phyloP scores from a whole-genome alignment of 1,139 yeast genomes.

The Taphrina betulina region DNA sequence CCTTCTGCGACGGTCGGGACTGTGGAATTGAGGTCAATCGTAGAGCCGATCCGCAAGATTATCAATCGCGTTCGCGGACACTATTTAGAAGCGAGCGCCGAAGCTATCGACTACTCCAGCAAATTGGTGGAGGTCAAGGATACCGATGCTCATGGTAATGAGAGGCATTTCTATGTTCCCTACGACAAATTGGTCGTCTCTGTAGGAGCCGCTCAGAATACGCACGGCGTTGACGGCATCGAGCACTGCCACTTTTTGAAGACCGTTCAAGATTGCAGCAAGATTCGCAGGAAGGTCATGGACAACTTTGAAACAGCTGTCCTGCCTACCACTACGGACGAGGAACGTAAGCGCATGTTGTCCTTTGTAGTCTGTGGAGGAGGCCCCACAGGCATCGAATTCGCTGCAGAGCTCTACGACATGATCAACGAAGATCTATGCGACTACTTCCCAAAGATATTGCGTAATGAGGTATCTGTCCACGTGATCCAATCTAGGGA shows the following conservation, averaged over 20 bases:
- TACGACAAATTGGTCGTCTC: conserved; percentile 64
- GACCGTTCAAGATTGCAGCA: conserved; percentile 62
- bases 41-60: conserved; percentile 59
- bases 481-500: conserved; percentile 66
- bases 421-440: conserved; percentile 75
- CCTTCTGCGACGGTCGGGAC: conserved; percentile 96
- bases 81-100: conserved; percentile 88
- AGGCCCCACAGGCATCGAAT: conserved; percentile 70
- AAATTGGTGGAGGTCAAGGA: conserved; percentile 61
- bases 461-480: conserved; percentile 60
- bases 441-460: conserved; percentile 53
- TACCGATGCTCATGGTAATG: conserved; percentile 55
- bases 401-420: conserved; percentile 84
- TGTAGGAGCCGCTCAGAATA: conserved; percentile 63
- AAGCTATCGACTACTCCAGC: conserved; percentile 67
- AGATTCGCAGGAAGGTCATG: conserved; percentile 55
- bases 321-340: conserved; percentile 46
- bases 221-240: conserved; percentile 65
- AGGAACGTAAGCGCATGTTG: conserved; percentile 57
- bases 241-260: conserved; percentile 59
- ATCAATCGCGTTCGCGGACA: conserved; percentile 75
- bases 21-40: conserved; percentile 81
- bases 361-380: conserved; percentile 70
- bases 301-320: conserved; percentile 41
- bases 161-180: conserved; percentile 58